Evolutionary conservation across 805 yeast genomes (phyloP).

Genomic region (Saturnispora mendoncae): DNA sequence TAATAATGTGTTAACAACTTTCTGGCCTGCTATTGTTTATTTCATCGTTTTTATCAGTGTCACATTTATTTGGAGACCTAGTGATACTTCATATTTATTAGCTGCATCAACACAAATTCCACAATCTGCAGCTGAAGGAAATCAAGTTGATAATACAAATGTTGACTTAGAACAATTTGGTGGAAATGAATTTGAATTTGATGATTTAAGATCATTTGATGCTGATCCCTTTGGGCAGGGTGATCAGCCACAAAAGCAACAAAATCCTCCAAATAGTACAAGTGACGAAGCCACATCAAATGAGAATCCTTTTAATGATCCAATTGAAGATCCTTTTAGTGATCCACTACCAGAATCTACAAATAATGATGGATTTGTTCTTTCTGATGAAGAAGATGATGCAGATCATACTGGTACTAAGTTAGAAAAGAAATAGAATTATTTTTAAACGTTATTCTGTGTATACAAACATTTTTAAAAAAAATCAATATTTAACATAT

Average conservation of each 20-base stretch:
- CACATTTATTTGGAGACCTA: conserved; percentile 95
- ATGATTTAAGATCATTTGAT: conserved; percentile 43
- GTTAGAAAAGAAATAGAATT: not conserved
- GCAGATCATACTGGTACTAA: conserved; percentile 2
- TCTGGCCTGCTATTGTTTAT: conserved; percentile 91
- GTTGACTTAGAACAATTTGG: conserved; percentile 31
- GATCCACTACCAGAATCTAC: conserved; percentile 17
- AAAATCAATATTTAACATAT: too few relatives aligned
- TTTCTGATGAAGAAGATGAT: conserved; percentile 27
- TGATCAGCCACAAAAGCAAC: not conserved
- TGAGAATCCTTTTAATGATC: conserved; percentile 27
- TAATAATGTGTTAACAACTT: conserved; percentile 78
- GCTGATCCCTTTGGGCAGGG: conserved; percentile 25
- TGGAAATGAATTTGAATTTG: conserved; percentile 53
- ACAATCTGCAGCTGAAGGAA: conserved; percentile 37
- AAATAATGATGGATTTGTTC: conserved; percentile 19
- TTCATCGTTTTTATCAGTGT: conserved; percentile 74
- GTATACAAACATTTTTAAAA: too few relatives aligned
- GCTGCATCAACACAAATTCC: conserved; percentile 93
- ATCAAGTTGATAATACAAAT: conserved; percentile 18
- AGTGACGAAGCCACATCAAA: conserved; percentile 1
- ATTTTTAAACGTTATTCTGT: not conserved
- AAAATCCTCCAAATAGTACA: not conserved
- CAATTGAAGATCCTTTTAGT: conserved; percentile 12
- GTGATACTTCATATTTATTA: conserved; percentile 86